phyloP scores from a whole-genome alignment of 805 yeast species.

The Ogataea parapolymorpha region DNA sequence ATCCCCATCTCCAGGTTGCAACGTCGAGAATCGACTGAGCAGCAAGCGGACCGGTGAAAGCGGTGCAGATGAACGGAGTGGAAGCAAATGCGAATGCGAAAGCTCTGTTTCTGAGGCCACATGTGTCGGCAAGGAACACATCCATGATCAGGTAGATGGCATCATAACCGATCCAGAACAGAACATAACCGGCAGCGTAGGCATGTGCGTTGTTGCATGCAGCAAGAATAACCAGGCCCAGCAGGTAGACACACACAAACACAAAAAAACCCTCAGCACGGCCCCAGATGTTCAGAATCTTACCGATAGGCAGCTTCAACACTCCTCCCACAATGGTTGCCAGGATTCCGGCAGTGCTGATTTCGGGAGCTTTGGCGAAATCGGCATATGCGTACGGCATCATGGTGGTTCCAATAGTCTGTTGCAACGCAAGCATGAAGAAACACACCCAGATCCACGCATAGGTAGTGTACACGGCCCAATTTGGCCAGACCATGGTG shows the following conservation, averaged over 20 bases:
- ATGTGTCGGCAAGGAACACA: conserved; percentile 30
- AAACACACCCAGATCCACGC: conserved; percentile 34
- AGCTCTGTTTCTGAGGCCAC: conserved; percentile 30
- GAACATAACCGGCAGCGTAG: conserved; percentile 32
- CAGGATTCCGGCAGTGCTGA: conserved; percentile 30
- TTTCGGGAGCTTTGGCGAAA: conserved; percentile 30
- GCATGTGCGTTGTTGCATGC: conserved; percentile 25
- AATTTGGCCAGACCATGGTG: conserved; percentile 31
- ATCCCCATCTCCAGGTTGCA: conserved; percentile 54
- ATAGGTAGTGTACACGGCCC: conserved; percentile 27
- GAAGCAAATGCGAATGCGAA: conserved; percentile 30
- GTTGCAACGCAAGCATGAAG: conserved; percentile 34
- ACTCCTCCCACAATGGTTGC: conserved; percentile 34
- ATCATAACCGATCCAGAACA: conserved; percentile 31
- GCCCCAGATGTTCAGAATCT: conserved; percentile 28
- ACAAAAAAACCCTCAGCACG: conserved; percentile 30
- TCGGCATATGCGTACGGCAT: conserved; percentile 22
- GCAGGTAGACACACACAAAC: conserved; percentile 19
- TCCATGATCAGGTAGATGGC: conserved; percentile 28
- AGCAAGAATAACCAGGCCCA: conserved; percentile 31
- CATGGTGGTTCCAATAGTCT: conserved; percentile 25
- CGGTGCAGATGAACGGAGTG: conserved; percentile 34
- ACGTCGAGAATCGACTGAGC: conserved; percentile 37
- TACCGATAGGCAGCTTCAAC: conserved; percentile 30
- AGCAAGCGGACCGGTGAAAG: conserved; percentile 31